These are phyloP conservation scores for Aspergillus brunneoviolaceus DNA, from an alignment of 2,329 filamentous ascomycete genomes.

Conservation along the genomic window DNA sequence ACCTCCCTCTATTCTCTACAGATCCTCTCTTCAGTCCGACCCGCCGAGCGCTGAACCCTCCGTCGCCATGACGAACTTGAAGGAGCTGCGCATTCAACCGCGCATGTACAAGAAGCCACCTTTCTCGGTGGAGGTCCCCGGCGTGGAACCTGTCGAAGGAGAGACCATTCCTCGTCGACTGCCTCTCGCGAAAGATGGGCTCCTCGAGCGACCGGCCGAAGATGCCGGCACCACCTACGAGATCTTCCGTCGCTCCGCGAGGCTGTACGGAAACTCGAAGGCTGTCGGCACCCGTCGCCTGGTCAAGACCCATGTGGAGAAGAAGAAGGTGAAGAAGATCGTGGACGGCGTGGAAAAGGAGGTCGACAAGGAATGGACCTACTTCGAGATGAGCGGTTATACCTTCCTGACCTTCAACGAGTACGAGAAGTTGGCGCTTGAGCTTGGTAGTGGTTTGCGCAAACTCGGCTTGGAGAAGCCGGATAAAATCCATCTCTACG, in stretches of 20 bases:
- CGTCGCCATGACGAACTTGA: constrained; percentile 32
- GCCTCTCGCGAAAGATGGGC: constrained; percentile 66
- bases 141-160: constrained; percentile 67
- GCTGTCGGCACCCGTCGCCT: constrained; percentile 72
- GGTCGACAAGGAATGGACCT: constrained; percentile 89
- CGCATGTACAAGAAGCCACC: constrained; percentile 67
- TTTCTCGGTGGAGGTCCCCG: constrained; percentile 71
- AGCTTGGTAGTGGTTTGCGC: constrained; percentile 71
- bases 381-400: constrained; percentile 79
- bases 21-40: neutral
- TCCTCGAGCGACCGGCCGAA: constrained; percentile 64
- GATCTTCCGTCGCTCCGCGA: constrained; percentile 68
- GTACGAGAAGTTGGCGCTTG: constrained; percentile 68
- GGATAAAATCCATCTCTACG: constrained; percentile 77
- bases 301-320: constrained; percentile 75
- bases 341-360: constrained; percentile 76
- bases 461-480: constrained; percentile 68
- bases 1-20: neutral
- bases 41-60: neutral
- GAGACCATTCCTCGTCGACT: constrained; percentile 84
- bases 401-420: constrained; percentile 75
- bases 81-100: constrained; percentile 37
- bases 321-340: constrained; percentile 85
- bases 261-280: constrained; percentile 60
- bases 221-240: constrained; percentile 77